Evolutionary conservation across 1,284 basidiomycete species (phyloP), one percentile per base, ranked within the genome.

Genomic region (Irpex sp.): DNA sequence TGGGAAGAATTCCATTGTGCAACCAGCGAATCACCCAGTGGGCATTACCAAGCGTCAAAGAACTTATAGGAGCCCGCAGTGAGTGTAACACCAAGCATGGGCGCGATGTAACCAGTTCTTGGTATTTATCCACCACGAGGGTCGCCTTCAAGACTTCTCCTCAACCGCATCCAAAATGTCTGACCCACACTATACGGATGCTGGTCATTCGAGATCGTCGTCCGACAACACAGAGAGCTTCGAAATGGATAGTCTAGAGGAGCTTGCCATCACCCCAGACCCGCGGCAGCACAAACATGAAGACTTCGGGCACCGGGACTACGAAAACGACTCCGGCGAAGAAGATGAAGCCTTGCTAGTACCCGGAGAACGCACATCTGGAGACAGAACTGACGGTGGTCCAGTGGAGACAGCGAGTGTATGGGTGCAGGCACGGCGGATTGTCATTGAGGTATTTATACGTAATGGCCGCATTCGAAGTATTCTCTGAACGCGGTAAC

Each of bases 401-500:
- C 58, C 61, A 39, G 67, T 60, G n/a, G 53, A 39, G 31, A 47
- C 60, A 2, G 19, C 26, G 19, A 66, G 62, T 5, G 49, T 71
- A 13, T 88, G 88, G 86, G 68, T 74, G 1, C 84, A 86, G 69
- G 77, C 85, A 15, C 79, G 78, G 66, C 74, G 79, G 50, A 88
- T 90, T 56, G 85, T 89, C 53, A 74, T 88, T 37, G 88, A 91
- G 82, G 89, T 89, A 68, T 58, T 80, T 66, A 36, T 61, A 19
- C n/a, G 37, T 53, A 63, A 65, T 59, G 26, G 5, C 46, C 15
- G 57, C 53, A 57, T 46, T 35, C 54, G 31, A n/a, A 54, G n/a
- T 13, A 11, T 15, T 43, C 57, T 19, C 31, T 63, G 5, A 33
- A n/a, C 59, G 15, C 21, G 26, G 17, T 13, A 33, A 54, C 68